phyloP scores from a whole-genome alignment of 306 rosid species.

The Trichosanthes truncata region DNA sequence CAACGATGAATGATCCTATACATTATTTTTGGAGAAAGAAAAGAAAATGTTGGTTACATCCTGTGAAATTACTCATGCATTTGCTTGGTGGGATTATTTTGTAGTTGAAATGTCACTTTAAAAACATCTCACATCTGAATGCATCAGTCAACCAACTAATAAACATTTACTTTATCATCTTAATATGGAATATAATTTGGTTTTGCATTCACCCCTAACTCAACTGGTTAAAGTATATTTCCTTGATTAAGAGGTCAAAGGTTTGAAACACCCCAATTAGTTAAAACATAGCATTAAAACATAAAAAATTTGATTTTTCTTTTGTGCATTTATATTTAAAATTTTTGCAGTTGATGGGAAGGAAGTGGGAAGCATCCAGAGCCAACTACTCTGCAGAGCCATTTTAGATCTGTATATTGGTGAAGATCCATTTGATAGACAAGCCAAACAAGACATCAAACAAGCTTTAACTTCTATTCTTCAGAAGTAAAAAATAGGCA shows the following conservation, averaged over 20 bases:
- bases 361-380: constrained; percentile 86
- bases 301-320: background rate
- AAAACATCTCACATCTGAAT: background rate
- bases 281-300: too few species aligned
- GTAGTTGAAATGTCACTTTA: background rate
- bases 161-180: background rate
- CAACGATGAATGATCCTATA: background rate
- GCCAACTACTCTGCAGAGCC: constrained; percentile 63
- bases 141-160: background rate
- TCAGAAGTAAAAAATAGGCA: constrained; percentile 22
- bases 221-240: too few species aligned
- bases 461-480: constrained; percentile 46
- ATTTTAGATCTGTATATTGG: constrained; percentile 80
- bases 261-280: background rate
- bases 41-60: background rate
- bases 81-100: background rate
- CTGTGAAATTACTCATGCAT: background rate
- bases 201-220: background rate
- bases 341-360: constrained; percentile 68
- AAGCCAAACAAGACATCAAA: constrained; percentile 75
- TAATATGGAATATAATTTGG: background rate
- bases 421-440: constrained; percentile 74
- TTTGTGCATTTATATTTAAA: background rate
- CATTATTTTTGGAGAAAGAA: background rate
- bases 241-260: background rate